phyloP scores from a whole-genome alignment of 179 eudicot species.

The Sideroxylon spinosum region DNA sequence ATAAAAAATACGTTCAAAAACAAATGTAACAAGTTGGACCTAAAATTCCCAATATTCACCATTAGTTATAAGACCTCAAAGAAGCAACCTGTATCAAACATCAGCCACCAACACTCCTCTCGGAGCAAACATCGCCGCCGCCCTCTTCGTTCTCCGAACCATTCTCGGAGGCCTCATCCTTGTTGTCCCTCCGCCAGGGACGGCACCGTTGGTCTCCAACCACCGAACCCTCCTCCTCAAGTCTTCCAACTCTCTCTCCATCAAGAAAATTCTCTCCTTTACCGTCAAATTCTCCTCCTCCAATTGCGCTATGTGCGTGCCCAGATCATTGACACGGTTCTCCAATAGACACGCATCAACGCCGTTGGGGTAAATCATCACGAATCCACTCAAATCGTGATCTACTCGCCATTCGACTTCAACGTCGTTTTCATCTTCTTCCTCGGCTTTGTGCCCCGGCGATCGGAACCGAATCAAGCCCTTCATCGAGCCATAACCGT shows the following conservation, averaged over 20 bases:
- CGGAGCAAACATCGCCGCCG: constrained; percentile 15
- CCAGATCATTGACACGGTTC: constrained; percentile 21
- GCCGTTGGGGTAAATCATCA: constrained; percentile 24
- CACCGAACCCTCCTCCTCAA: constrained; percentile 24
- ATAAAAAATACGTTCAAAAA: too few species aligned
- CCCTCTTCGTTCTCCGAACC: constrained; percentile 16
- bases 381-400: constrained; percentile 31
- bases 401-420: constrained; percentile 25
- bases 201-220: constrained; percentile 7
- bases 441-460: constrained; percentile 16
- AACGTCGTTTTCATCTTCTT: constrained; percentile 16
- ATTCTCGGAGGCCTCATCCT: constrained; percentile 16
- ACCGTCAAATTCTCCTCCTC: constrained; percentile 25
- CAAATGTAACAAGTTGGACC: not conserved
- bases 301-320: constrained; percentile 11
- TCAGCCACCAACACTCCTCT: too few species aligned
- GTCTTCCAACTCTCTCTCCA: constrained; percentile 25
- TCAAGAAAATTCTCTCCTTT: constrained; percentile 23
- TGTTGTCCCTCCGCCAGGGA: not conserved
- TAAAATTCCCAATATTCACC: not conserved
- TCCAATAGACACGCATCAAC: constrained; percentile 11
- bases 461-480: constrained; percentile 25
- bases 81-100: not conserved
- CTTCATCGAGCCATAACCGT: constrained; percentile 30
- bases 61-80: not conserved